Evolutionary conservation across 352 stramenopile genomes (phyloP).

Genomic region (Ophiocytium majus): DNA sequence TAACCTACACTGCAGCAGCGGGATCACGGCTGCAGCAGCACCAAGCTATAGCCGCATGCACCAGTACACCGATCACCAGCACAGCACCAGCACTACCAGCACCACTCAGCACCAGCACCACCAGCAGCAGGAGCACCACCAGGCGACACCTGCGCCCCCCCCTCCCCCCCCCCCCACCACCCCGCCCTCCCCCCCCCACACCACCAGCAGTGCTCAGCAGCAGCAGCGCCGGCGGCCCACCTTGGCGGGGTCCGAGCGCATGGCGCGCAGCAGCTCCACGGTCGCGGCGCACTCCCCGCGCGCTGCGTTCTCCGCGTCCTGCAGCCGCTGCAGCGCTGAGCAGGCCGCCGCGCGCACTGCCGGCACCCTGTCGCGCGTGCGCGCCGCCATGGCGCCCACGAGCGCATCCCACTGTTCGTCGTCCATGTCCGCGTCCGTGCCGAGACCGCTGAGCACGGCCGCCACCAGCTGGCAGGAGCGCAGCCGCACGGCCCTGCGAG

Average conservation of each 20-base stretch:
- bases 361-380: constrained; percentile 10
- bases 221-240: too few species aligned
- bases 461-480: background rate
- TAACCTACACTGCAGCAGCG: too few species aligned
- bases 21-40: too few species aligned
- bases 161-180: too few species aligned
- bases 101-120: too few species aligned
- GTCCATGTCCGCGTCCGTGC: background rate
- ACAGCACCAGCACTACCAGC: too few species aligned
- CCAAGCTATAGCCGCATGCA: too few species aligned
- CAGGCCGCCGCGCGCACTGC: background rate
- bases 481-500: background rate
- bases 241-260: background rate
- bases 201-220: too few species aligned
- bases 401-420: background rate
- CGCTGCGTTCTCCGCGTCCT: background rate
- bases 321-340: background rate
- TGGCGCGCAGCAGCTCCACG: background rate
- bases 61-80: too few species aligned
- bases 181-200: too few species aligned
- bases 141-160: too few species aligned
- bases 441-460: background rate
- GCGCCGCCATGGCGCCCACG: background rate
- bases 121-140: too few species aligned
- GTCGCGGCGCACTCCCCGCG: background rate